Conservation (phyloP, 805 yeast genomes). For the Dipodascopsis uninucleata region DNA sequence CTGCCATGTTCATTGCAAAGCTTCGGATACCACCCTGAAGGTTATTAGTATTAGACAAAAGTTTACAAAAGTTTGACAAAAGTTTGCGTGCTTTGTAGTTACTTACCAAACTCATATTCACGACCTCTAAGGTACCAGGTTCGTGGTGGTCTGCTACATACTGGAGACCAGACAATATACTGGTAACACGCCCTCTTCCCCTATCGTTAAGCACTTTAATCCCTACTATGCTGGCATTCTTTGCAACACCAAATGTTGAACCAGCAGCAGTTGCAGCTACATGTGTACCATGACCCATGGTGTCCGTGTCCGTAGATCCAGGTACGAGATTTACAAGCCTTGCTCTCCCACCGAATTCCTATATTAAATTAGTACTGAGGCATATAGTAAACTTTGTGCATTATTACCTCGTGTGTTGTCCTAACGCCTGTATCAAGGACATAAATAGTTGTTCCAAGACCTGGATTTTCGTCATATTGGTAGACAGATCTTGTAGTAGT, state of each 20-base stretch:
- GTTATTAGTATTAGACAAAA: neutral
- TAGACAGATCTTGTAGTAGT: neutral
- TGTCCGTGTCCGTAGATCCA: constrained; percentile 45
- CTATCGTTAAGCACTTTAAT: constrained; percentile 74
- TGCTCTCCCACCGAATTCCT: constrained; percentile 82
- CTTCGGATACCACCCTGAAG: constrained; percentile 15
- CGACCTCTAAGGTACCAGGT: constrained; percentile 31
- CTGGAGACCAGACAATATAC: constrained; percentile 80
- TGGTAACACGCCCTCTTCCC: constrained; percentile 81
- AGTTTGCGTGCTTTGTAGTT: constrained; percentile 66
- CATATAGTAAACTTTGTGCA: too few relatives aligned
- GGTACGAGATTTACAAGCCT: constrained; percentile 33
- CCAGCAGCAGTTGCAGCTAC: constrained; percentile 96
- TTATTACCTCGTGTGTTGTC: constrained; percentile 65
- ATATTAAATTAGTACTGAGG: constrained; percentile 41
- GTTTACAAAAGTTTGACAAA: too few relatives aligned
- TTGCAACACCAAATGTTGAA: constrained; percentile 75
- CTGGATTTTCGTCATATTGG: constrained; percentile 18
- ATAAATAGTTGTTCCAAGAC: constrained; percentile 46
- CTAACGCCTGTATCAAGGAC: constrained; percentile 88
- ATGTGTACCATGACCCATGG: constrained; percentile 94
- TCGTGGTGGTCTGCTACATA: constrained; percentile 71
- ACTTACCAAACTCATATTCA: constrained; percentile 81
- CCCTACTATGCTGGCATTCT: constrained; percentile 72
- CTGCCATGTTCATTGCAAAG: constrained; percentile 82